Conservation (phyloP, 129 eudicot species). For the Solidago caesia region DNA sequence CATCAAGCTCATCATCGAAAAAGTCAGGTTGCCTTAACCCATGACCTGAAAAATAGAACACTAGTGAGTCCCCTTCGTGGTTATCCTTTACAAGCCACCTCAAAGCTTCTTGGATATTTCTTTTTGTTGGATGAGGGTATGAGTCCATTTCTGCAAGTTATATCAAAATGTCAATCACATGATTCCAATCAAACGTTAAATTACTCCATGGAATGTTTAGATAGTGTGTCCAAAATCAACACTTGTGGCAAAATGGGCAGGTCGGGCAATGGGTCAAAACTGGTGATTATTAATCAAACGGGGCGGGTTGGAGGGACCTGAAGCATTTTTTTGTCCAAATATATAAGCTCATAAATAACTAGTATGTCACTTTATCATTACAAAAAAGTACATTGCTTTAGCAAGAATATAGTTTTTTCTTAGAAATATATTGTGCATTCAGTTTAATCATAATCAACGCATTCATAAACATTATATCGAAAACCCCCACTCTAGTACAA, state of each 20-base stretch:
- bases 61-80: constrained; percentile 65
- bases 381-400: too few species aligned
- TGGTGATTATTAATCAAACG: too few species aligned
- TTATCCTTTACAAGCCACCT: constrained; percentile 64
- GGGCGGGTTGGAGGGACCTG: background rate
- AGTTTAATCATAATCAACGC: background rate
- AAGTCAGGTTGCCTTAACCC: constrained; percentile 63
- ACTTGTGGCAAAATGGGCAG: background rate
- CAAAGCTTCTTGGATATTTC: constrained; percentile 62
- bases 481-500: too few species aligned
- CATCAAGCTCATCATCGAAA: constrained; percentile 61
- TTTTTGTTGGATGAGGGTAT: constrained; percentile 54
- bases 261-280: background rate
- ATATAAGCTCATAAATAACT: background rate
- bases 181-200: background rate
- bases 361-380: background rate
- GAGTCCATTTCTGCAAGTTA: constrained; percentile 46
- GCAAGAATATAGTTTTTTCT: too few species aligned
- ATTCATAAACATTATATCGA: background rate
- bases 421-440: too few species aligned
- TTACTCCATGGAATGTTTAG: background rate
- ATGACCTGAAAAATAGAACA: constrained; percentile 81
- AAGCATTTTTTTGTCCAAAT: background rate
- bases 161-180: background rate
- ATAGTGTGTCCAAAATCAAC: background rate